phyloP scores from a whole-genome alignment of 805 yeast species.

The Teunomyces panamensis region DNA sequence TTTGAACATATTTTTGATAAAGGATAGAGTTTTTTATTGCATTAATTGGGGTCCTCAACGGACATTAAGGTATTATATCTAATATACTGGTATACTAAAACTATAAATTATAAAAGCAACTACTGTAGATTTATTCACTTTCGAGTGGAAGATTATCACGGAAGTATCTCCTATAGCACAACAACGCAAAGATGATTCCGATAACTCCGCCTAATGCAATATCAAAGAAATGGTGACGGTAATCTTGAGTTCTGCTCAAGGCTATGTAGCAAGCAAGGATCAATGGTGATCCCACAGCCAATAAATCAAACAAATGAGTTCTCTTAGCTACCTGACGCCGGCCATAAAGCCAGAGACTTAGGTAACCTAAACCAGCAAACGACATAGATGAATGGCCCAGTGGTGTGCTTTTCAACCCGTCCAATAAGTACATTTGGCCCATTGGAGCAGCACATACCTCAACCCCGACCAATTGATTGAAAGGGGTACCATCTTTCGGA shows the following conservation, averaged over 20 bases:
- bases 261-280: slow-evolving; percentile 24
- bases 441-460: slow-evolving; percentile 25
- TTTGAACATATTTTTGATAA: slow-evolving; percentile 12
- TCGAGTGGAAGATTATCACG: neutral
- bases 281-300: slow-evolving; percentile 15
- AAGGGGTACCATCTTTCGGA: slow-evolving; percentile 24
- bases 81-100: slow-evolving; percentile 4
- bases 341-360: slow-evolving; percentile 48
- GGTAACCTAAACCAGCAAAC: slow-evolving; percentile 48
- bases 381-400: slow-evolving; percentile 56
- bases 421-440: slow-evolving; percentile 29
- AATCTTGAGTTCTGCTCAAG: slow-evolving; percentile 25
- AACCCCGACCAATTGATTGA: slow-evolving; percentile 16
- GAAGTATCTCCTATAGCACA: slow-evolving; percentile 30
- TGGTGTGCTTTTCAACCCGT: slow-evolving; percentile 57
- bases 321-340: slow-evolving; percentile 24
- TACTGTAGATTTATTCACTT: neutral
- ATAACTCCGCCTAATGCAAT: slow-evolving; percentile 29
- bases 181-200: slow-evolving; percentile 26
- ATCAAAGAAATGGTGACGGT: slow-evolving; percentile 33
- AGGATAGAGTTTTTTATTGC: slow-evolving; percentile 41
- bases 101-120: neutral
- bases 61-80: slow-evolving; percentile 32
- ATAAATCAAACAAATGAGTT: slow-evolving; percentile 5
- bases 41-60: slow-evolving; percentile 53